Conservation (phyloP, 148 eudicot genomes). For the Nepenthes mirabilis region DNA sequence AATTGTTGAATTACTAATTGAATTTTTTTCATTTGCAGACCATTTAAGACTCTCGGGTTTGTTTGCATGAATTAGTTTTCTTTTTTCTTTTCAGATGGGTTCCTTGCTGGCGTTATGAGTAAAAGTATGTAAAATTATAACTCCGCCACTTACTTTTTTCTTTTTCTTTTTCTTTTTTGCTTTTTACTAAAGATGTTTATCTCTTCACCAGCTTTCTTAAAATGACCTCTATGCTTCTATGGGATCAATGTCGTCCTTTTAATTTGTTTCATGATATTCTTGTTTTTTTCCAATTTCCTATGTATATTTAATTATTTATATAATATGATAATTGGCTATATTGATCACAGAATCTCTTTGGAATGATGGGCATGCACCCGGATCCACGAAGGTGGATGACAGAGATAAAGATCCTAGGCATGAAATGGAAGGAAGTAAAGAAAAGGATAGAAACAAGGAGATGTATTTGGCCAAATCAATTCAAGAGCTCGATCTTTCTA, state of each 20-base stretch:
- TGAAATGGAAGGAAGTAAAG: conserved; percentile 59
- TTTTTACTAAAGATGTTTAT: background rate
- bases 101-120: conserved; percentile 76
- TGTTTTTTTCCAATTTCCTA: background rate
- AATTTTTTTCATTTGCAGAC: background rate
- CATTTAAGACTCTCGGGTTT: background rate
- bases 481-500: conserved; percentile 92
- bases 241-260: background rate
- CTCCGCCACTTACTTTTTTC: background rate
- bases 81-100: conserved; percentile 61
- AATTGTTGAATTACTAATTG: conserved; percentile 6
- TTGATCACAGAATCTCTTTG: conserved; percentile 53
- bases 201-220: background rate
- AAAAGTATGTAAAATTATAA: conserved; percentile 51
- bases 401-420: conserved; percentile 69
- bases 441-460: conserved; percentile 48
- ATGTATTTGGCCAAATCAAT: conserved; percentile 43
- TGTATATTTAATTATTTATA: background rate
- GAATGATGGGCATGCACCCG: conserved; percentile 49
- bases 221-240: background rate
- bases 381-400: conserved; percentile 42
- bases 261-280: background rate
- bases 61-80: background rate
- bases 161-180: background rate
- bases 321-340: conserved; percentile 6